phyloP scores from a whole-genome alignment of 805 yeast genomes.

The Lipomyces spencermartinsiae region DNA sequence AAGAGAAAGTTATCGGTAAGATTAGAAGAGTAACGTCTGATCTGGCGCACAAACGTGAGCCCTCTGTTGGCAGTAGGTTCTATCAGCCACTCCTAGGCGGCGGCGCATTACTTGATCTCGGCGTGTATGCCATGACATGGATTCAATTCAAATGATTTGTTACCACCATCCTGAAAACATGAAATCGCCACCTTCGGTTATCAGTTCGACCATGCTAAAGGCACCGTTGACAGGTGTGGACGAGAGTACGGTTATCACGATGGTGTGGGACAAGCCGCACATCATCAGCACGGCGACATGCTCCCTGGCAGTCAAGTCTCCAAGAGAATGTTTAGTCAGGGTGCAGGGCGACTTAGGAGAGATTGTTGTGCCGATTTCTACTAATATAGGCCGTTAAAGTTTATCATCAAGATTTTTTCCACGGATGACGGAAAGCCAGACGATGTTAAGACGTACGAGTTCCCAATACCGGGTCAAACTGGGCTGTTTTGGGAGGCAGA shows the following conservation, averaged over 20 bases:
- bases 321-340: conserved; percentile 10
- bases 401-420: not conserved
- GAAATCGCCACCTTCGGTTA: conserved; percentile 18
- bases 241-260: conserved; percentile 15
- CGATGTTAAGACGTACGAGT: conserved; percentile 8
- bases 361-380: conserved; percentile 18
- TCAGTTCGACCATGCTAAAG: conserved; percentile 10
- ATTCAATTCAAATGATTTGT: conserved; percentile 31
- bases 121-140: conserved; percentile 59
- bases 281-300: conserved; percentile 14
- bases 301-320: conserved; percentile 4
- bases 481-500: conserved; percentile 66
- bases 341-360: conserved; percentile 31
- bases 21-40: conserved; percentile 48
- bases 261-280: conserved; percentile 18
- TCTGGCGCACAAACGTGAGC: conserved; percentile 8
- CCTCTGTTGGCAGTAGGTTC: conserved; percentile 48
- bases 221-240: conserved; percentile 24
- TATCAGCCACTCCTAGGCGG: conserved; percentile 58
- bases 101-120: conserved; percentile 64
- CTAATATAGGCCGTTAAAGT: conserved; percentile 21
- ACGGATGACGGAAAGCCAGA: conserved; percentile 7
- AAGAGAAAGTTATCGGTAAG: conserved; percentile 53
- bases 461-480: conserved; percentile 39
- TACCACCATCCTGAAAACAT: conserved; percentile 26